These are phyloP conservation scores for Oryza nivara DNA, from an alignment of 176 grass and related monocot genomes.

Conservation along the genomic window DNA sequence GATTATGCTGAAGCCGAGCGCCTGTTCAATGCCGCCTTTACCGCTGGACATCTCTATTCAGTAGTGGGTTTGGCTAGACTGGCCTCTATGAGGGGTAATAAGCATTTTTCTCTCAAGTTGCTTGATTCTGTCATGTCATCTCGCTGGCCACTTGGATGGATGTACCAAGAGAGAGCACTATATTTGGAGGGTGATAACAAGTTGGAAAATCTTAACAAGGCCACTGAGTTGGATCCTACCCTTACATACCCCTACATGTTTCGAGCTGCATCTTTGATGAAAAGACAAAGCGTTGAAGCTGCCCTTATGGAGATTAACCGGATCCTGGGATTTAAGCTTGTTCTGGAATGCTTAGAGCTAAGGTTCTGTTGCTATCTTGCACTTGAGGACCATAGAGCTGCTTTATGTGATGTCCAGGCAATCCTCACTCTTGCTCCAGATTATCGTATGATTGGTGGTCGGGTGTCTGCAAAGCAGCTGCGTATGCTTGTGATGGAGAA, in stretches of 20 bases:
- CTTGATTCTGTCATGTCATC: constrained; percentile 86
- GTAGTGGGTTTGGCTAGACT: constrained; percentile 83
- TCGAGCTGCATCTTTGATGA: constrained; percentile 84
- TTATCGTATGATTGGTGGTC: constrained; percentile 91
- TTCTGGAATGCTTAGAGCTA: constrained; percentile 87
- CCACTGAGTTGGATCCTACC: constrained; percentile 87
- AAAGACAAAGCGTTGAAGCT: constrained; percentile 88
- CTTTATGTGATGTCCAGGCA: constrained; percentile 88
- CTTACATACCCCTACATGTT: constrained; percentile 95
- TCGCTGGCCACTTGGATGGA: constrained; percentile 89
- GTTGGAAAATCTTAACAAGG: constrained; percentile 89
- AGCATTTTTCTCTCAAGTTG: constrained; percentile 87
- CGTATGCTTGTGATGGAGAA: constrained; percentile 85
- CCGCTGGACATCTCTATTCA: constrained; percentile 86
- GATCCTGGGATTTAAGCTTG: constrained; percentile 84
- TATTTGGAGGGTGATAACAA: constrained; percentile 85
- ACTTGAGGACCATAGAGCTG: constrained; percentile 85
- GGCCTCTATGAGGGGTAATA: constrained; percentile 70
- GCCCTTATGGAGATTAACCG: constrained; percentile 90
- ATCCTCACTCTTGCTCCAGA: constrained; percentile 87
- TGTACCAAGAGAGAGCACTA: constrained; percentile 93
- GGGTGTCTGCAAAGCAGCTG: constrained; percentile 77
- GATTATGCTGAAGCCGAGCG: constrained; percentile 75
- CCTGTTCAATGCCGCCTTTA: constrained; percentile 79
- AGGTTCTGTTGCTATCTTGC: constrained; percentile 92